These are phyloP conservation scores for Hypomontagnella submonticulosa DNA, from an alignment of 495 filamentous ascomycete species.

Conservation along the genomic window DNA sequence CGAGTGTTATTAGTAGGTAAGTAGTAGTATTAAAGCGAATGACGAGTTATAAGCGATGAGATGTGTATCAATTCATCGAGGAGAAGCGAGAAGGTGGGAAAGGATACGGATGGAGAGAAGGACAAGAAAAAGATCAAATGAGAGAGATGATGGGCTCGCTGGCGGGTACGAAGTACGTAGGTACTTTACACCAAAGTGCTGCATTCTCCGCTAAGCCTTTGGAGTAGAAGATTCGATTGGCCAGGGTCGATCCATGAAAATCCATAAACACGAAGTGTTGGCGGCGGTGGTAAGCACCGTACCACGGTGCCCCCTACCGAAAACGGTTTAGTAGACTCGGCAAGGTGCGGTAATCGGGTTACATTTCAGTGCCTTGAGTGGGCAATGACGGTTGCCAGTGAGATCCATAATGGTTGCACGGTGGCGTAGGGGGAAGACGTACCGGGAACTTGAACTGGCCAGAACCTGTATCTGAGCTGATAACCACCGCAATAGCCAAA, in stretches of 20 bases:
- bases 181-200: too few species aligned
- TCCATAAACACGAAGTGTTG: slow-evolving; percentile 35
- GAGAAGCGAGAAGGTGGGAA: slow-evolving; percentile 15
- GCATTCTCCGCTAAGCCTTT: slow-evolving; percentile 32
- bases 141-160: slow-evolving; percentile 31
- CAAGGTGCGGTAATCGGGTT: slow-evolving; percentile 37
- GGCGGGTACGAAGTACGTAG: slow-evolving; percentile 5
- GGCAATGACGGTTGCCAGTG: slow-evolving; percentile 19
- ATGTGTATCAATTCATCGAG: slow-evolving; percentile 33
- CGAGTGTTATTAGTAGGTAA: slow-evolving; percentile 32
- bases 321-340: slow-evolving; percentile 36
- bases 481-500: slow-evolving; percentile 31
- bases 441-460: slow-evolving; percentile 16
- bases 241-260: slow-evolving; percentile 30
- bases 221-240: slow-evolving; percentile 39
- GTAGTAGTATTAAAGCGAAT: slow-evolving; percentile 42
- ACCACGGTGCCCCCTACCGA: slow-evolving; percentile 23
- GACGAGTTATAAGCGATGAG: slow-evolving; percentile 35
- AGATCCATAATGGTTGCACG: slow-evolving; percentile 26
- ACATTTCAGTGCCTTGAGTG: slow-evolving; percentile 21
- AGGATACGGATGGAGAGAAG: slow-evolving; percentile 15
- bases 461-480: slow-evolving; percentile 34
- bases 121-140: slow-evolving; percentile 13
- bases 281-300: slow-evolving; percentile 17
- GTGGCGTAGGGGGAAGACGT: slow-evolving; percentile 10